These are phyloP conservation scores for Phytophthora podocarpi DNA, from an alignment of 352 stramenopile species.

Conservation along the genomic window DNA sequence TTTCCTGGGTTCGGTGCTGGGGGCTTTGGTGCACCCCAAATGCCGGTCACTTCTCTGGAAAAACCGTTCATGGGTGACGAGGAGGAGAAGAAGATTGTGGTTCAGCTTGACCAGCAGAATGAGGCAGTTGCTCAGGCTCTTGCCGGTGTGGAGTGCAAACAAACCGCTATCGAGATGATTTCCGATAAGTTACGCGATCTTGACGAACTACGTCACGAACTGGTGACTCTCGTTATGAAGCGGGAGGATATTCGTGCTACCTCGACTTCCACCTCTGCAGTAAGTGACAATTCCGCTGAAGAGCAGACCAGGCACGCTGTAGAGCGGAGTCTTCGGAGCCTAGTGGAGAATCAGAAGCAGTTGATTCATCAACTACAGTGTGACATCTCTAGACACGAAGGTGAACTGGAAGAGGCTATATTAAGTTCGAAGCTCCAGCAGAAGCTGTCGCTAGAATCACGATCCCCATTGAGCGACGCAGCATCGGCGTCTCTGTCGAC, in stretches of 20 bases:
- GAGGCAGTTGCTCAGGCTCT: constrained; percentile 48
- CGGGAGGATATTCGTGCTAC: constrained; percentile 55
- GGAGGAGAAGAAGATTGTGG: constrained; percentile 53
- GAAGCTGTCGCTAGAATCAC: constrained; percentile 37
- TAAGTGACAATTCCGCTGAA: constrained; percentile 29
- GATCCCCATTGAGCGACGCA: constrained; percentile 27
- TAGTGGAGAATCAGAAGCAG: constrained; percentile 66
- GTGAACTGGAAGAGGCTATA: constrained; percentile 51
- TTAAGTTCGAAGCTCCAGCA: constrained; percentile 42
- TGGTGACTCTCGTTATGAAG: constrained; percentile 73
- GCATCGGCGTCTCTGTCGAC: constrained; percentile 10
- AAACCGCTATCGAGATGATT: constrained; percentile 63
- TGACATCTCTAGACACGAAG: constrained; percentile 57
- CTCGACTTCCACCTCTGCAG: constrained; percentile 11
- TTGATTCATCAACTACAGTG: constrained; percentile 55
- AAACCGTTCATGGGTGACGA: constrained; percentile 70
- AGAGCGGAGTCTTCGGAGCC: constrained; percentile 51
- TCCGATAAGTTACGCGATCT: constrained; percentile 70
- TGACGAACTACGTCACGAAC: constrained; percentile 73
- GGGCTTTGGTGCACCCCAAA: constrained; percentile 16
- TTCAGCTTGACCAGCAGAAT: constrained; percentile 66
- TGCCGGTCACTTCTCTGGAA: background rate
- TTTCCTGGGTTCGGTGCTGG: constrained; percentile 23
- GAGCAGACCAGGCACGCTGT: constrained; percentile 44
- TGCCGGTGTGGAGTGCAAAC: constrained; percentile 61